Base-by-base conservation (phyloP, 768 basidiomycete species). In the Lactifluus rugatus region DNA sequence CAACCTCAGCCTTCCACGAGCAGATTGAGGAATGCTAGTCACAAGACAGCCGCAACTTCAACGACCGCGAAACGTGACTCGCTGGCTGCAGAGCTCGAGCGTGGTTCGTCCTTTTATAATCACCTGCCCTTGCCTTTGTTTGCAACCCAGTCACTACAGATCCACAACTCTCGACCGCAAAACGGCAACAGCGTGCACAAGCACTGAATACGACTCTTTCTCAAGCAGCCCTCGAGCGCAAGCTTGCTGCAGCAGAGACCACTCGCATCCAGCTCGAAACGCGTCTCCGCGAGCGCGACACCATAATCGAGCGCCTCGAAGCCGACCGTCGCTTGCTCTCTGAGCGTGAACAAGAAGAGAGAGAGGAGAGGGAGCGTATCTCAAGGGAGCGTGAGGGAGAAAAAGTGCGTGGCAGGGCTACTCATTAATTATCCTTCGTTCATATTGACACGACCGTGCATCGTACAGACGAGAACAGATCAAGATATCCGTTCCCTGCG, bases 311-410 rank as follows among this genome's bases (percentile, higher is more conserved):
- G 44, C 72, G 81, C 45, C 74, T 92, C 10, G 85, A 89, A 65
- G 73, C 78, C 17, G 89, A 91, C 66, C 72, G 87, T 37, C 72
- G 85, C 17, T 88, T 76, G 74, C 75, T 89, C 50, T 73, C 83
- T 0, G 85, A 89, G 61, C 70, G 83, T 3, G 88, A 89, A 67
- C 73, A 77, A 49, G 80, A 83, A 37, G 86, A 89, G 60, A 73
- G 80, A 23, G 81, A 83, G 57, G 85, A 84, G 69, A 85, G 81
- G 69, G 83, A 87, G 56, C 68, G 68, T 10, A 81, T 87, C 54
- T 73, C 78, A 16, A 68, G 66, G 3, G 76, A 76, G 37, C 71
- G 73, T 52, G 75, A 77, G 4, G 76, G 79, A 57, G 82, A 84
- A 61, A 86, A 83, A 77, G 89, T 87, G 50, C 42, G 76, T 68